A percentile compares a stretch with the other conserved stretches of the same genome.
Evolutionary conservation across 345 rosid species (phyloP).

Genomic region (Turritis glabra): DNA sequence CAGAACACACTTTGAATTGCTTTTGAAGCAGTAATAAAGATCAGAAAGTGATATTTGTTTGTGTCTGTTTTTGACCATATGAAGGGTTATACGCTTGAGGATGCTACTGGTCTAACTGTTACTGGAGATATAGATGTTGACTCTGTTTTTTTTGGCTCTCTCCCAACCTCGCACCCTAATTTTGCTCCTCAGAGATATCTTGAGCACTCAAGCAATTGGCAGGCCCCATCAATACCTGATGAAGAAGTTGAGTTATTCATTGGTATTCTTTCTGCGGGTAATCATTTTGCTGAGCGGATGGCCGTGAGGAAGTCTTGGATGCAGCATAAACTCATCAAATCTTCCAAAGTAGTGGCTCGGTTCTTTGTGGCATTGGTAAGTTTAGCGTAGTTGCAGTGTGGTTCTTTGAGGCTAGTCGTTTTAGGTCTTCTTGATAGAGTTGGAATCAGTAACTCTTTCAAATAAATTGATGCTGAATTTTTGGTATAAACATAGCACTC

Average conservation of each 20-base stretch:
- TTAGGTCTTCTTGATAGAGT: not conserved
- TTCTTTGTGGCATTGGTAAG: conserved; percentile 77
- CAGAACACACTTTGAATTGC: not conserved
- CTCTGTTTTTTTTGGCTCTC: conserved; percentile 62
- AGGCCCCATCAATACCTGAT: conserved; percentile 56
- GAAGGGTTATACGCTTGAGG: conserved; percentile 80
- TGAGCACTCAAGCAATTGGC: conserved; percentile 65
- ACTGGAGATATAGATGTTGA: conserved; percentile 66
- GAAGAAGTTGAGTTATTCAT: conserved; percentile 58
- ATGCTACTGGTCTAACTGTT: conserved; percentile 74
- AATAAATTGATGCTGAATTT: not conserved
- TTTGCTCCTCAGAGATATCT: conserved; percentile 68
- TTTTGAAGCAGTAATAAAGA: not conserved
- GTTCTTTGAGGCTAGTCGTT: not conserved
- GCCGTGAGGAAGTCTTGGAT: conserved; percentile 87
- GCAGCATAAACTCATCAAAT: conserved; percentile 61
- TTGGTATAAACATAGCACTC: conserved; percentile 48
- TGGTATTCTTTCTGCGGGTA: conserved; percentile 76
- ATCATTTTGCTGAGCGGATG: conserved; percentile 79
- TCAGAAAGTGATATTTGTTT: conserved; percentile 26
- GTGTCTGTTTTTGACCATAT: conserved; percentile 18
- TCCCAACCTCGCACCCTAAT: conserved; percentile 68
- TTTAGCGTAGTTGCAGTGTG: not conserved
- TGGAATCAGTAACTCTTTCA: too few species aligned
- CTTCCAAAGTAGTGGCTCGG: conserved; percentile 75